These are phyloP conservation scores for Candida pseudofarinosa DNA, from an alignment of 805 yeast species.

Conservation along the genomic window DNA sequence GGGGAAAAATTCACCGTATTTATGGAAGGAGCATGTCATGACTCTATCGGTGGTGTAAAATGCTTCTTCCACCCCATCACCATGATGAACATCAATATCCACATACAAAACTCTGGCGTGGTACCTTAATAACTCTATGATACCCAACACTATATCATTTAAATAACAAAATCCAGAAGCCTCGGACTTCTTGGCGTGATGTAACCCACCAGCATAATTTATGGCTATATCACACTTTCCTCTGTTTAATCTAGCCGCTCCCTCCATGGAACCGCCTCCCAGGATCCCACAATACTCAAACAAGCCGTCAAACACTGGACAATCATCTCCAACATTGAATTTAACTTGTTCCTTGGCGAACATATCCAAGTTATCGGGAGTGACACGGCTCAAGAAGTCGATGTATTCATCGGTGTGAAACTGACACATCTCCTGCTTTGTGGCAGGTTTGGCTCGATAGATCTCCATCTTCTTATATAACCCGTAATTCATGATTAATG, in stretches of 20 bases:
- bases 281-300: slow-evolving; percentile 87
- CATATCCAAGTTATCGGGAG: slow-evolving; percentile 87
- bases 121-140: slow-evolving; percentile 77
- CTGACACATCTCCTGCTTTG: slow-evolving; percentile 96
- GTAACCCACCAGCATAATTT: slow-evolving; percentile 96
- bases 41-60: slow-evolving; percentile 93
- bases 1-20: slow-evolving; percentile 95
- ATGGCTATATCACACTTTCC: slow-evolving; percentile 93
- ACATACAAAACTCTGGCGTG: slow-evolving; percentile 91
- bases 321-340: slow-evolving; percentile 95
- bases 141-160: slow-evolving; percentile 89
- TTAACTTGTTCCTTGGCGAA: slow-evolving; percentile 84
- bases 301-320: slow-evolving; percentile 93
- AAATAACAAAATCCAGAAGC: slow-evolving; percentile 96
- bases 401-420: slow-evolving; percentile 97
- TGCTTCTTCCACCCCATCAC: slow-evolving; percentile 98
- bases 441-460: slow-evolving; percentile 95
- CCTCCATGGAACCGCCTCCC: slow-evolving; percentile 94
- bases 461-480: slow-evolving; percentile 96
- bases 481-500: slow-evolving; percentile 94
- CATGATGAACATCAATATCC: slow-evolving; percentile 95
- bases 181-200: slow-evolving; percentile 95
- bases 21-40: slow-evolving; percentile 95
- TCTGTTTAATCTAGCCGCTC: slow-evolving; percentile 79
- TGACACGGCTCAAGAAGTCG: slow-evolving; percentile 83